phyloP scores from a whole-genome alignment of 345 rosid genomes.

The Brassica carinata region DNA sequence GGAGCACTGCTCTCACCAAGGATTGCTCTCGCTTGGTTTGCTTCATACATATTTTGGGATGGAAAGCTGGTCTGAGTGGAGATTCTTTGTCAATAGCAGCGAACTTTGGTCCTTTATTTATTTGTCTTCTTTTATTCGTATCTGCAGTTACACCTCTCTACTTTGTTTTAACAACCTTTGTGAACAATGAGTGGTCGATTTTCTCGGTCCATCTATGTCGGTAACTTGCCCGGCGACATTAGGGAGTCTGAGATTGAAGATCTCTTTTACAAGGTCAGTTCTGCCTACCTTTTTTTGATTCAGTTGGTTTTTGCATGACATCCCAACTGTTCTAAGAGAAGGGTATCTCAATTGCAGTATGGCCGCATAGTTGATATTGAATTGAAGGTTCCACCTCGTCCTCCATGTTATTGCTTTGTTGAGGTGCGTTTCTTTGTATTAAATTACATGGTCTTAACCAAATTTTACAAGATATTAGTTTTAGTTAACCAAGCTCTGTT shows the following conservation, averaged over 20 bases:
- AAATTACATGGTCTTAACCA: neutral
- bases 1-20: slow-evolving; percentile 88
- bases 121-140: slow-evolving; percentile 1
- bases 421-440: slow-evolving; percentile 56
- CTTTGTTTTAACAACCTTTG: slow-evolving; percentile 17
- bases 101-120: slow-evolving; percentile 24
- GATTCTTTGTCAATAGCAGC: slow-evolving; percentile 31
- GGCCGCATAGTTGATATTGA: slow-evolving; percentile 91
- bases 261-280: slow-evolving; percentile 86
- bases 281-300: neutral
- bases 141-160: slow-evolving; percentile 33
- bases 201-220: slow-evolving; percentile 94
- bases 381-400: slow-evolving; percentile 92
- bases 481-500: slow-evolving; percentile 14
- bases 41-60: neutral
- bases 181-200: slow-evolving; percentile 89
- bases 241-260: slow-evolving; percentile 90
- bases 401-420: slow-evolving; percentile 95
- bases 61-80: slow-evolving; percentile 34
- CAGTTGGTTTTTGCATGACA: neutral
- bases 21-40: slow-evolving; percentile 95
- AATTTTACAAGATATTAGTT: neutral
- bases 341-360: slow-evolving; percentile 48
- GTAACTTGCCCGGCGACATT: slow-evolving; percentile 90
- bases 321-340: neutral